phyloP scores from a whole-genome alignment of 805 yeast genomes.

The Schizosaccharomyces cryophilus region DNA sequence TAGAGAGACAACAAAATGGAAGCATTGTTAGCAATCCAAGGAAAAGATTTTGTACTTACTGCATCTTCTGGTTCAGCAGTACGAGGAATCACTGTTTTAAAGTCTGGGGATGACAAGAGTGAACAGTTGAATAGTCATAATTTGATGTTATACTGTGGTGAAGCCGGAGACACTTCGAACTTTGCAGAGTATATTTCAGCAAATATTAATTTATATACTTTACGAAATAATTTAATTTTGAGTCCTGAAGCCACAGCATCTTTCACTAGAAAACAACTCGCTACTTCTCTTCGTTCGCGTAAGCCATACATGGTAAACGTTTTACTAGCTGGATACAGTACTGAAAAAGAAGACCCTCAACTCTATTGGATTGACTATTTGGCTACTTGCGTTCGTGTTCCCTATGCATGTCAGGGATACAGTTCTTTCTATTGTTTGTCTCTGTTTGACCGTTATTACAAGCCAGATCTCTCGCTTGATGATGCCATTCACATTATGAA shows the following conservation, averaged over 20 bases:
- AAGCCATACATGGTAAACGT: constrained; percentile 88
- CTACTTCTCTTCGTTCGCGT: constrained; percentile 68
- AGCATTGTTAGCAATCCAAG: not conserved
- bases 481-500: constrained; percentile 59
- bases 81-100: constrained; percentile 65
- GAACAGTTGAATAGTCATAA: constrained; percentile 48
- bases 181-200: constrained; percentile 90
- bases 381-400: constrained; percentile 74
- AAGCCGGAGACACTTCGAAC: constrained; percentile 81
- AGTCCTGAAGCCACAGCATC: constrained; percentile 70
- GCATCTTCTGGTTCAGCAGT: constrained; percentile 92
- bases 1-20: not conserved
- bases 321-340: constrained; percentile 65
- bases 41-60: constrained; percentile 48
- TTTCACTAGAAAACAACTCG: constrained; percentile 69
- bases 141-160: constrained; percentile 78
- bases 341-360: constrained; percentile 30
- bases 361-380: constrained; percentile 80
- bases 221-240: constrained; percentile 63
- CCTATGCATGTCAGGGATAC: constrained; percentile 95
- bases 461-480: constrained; percentile 43
- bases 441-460: constrained; percentile 70
- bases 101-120: constrained; percentile 61
- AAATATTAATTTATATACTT: constrained; percentile 63
- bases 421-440: constrained; percentile 91